Conservation (phyloP, 306 rosid species). For the Benincasa hispida region DNA sequence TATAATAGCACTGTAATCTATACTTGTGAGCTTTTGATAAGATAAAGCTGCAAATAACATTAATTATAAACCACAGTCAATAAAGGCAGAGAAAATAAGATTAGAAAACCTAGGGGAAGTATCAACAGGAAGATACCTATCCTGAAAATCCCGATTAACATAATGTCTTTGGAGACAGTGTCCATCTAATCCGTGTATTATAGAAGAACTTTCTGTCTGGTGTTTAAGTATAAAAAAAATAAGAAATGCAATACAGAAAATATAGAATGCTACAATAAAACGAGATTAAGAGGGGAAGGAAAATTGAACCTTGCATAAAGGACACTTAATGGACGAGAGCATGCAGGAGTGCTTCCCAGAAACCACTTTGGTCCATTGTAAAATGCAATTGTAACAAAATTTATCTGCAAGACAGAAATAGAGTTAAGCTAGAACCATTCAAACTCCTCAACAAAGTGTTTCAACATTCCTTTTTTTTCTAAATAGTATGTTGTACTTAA, state of each 20-base stretch:
- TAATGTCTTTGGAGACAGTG: constrained; percentile 43
- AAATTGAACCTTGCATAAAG: constrained; percentile 76
- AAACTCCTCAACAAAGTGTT: neutral
- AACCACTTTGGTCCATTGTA: constrained; percentile 79
- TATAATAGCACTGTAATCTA: constrained; percentile 84
- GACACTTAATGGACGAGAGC: constrained; percentile 56
- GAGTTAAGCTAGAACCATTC: neutral
- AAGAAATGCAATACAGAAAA: neutral
- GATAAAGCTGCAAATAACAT: constrained; percentile 40
- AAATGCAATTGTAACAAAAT: constrained; percentile 75
- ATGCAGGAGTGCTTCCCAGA: constrained; percentile 32
- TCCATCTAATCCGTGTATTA: constrained; percentile 60
- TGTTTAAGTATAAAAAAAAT: constrained; percentile 2
- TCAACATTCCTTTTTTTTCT: neutral
- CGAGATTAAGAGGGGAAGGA: neutral
- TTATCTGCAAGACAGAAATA: constrained; percentile 42
- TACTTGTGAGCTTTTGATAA: constrained; percentile 60
- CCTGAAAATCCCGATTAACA: constrained; percentile 31
- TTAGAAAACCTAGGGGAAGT: neutral
- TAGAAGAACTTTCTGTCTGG: constrained; percentile 52
- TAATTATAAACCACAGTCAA: neutral
- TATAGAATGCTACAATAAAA: neutral
- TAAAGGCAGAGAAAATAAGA: neutral
- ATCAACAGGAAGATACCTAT: constrained; percentile 28
- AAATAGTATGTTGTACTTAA: neutral